Evolutionary conservation across 2,329 filamentous ascomycete species (phyloP).

Genomic region (Aquanectria penicillioides): DNA sequence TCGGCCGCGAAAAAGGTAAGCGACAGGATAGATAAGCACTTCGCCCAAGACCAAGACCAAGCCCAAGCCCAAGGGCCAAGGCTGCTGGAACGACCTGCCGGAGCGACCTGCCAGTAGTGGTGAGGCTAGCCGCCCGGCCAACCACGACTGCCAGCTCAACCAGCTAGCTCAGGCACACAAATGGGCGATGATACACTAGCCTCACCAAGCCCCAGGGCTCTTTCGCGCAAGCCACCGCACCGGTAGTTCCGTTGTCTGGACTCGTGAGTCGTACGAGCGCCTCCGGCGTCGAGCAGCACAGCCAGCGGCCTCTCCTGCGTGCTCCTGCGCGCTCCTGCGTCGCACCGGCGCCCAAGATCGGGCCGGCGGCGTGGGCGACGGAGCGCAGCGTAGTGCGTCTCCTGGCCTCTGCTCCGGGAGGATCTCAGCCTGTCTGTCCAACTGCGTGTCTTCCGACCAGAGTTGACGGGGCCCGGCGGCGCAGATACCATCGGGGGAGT

Average conservation of each 20-base stretch:
- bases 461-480: neutral
- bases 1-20: neutral
- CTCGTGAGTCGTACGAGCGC: conserved; percentile 13
- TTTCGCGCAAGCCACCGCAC: conserved; percentile 7
- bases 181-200: conserved; percentile 8
- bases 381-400: conserved; percentile 3
- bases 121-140: neutral
- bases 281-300: neutral
- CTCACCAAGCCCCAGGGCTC: neutral
- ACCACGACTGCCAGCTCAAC: neutral
- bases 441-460: neutral
- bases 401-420: conserved; percentile 9
- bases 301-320: neutral
- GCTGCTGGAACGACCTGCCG: neutral
- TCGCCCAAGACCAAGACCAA: neutral
- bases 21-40: conserved; percentile 1
- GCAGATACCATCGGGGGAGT: neutral
- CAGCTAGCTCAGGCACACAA: conserved; percentile 13
- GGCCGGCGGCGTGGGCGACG: neutral
- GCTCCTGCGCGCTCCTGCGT: too few relatives aligned
- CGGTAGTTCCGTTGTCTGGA: conserved; percentile 13
- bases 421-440: conserved; percentile 5
- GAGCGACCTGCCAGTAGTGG: neutral
- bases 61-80: neutral
- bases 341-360: too few relatives aligned